phyloP scores from a whole-genome alignment of 1,284 basidiomycete species.

The Puccinia triticina region DNA sequence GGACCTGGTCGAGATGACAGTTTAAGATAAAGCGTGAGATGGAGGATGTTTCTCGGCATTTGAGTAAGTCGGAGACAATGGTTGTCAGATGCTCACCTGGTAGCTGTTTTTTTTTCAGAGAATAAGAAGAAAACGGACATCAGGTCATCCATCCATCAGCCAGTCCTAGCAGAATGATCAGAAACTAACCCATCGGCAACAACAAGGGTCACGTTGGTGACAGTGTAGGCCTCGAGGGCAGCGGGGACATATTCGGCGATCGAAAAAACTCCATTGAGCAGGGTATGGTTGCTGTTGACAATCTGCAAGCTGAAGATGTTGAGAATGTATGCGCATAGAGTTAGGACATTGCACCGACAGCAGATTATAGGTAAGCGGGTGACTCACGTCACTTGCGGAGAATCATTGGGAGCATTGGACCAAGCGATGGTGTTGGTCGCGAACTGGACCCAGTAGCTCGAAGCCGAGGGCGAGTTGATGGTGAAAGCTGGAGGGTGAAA shows the following conservation, averaged over 20 bases:
- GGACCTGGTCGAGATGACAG: constrained; percentile 20
- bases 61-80: neutral
- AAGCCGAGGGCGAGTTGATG: constrained; percentile 32
- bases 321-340: neutral
- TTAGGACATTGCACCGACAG: neutral
- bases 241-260: constrained; percentile 50
- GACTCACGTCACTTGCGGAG: constrained; percentile 27
- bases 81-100: constrained; percentile 1
- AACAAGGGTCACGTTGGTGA: constrained; percentile 46
- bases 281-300: constrained; percentile 25
- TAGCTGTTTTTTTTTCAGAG: constrained; percentile 1
- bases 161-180: neutral
- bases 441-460: constrained; percentile 42
- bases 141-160: neutral
- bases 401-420: constrained; percentile 13
- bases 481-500: constrained; percentile 19
- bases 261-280: constrained; percentile 45
- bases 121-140: too few relatives aligned
- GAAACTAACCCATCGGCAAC: constrained; percentile 47
- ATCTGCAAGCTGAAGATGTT: constrained; percentile 38
- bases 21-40: neutral
- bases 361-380: neutral
- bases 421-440: constrained; percentile 44
- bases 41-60: neutral
- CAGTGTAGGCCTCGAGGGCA: constrained; percentile 24